Percentiles rank a stretch among this genome's conserved stretches.
Evolutionary conservation across 345 rosid species (phyloP).

Genomic region (Combretum micranthum): DNA sequence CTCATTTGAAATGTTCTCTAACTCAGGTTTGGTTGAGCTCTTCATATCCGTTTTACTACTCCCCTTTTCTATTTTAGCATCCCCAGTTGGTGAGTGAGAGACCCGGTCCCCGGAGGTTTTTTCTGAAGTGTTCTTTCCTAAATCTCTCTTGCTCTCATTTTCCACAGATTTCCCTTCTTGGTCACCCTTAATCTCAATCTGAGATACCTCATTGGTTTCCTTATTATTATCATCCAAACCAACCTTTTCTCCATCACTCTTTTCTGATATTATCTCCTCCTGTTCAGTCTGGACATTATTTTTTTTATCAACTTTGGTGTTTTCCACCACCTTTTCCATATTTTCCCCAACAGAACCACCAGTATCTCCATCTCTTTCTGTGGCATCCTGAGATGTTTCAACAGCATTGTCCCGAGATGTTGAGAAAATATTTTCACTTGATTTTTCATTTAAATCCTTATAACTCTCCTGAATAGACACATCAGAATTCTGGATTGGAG

Average conservation of each 20-base stretch:
- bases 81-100: no score
- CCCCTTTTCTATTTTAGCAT: no score
- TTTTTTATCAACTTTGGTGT: neutral
- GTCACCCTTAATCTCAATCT: constrained; percentile 16
- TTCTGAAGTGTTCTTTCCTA: constrained; percentile 14
- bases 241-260: constrained; percentile 19
- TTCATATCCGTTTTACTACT: no score
- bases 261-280: constrained; percentile 7
- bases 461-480: constrained; percentile 25
- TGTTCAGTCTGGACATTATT: neutral
- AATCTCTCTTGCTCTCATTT: neutral
- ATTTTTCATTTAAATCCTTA: constrained; percentile 20
- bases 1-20: constrained; percentile 4
- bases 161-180: constrained; percentile 3
- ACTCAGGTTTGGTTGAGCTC: no score
- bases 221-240: neutral
- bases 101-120: no score
- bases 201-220: neutral
- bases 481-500: constrained; percentile 30
- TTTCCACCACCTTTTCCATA: constrained; percentile 1
- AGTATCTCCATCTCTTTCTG: constrained; percentile 3
- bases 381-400: constrained; percentile 10
- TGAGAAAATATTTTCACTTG: constrained; percentile 9
- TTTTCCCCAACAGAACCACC: neutral
- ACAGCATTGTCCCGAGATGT: constrained; percentile 24